Evolutionary conservation across 2,329 filamentous ascomycete species (phyloP), one percentile per base, ranked within the genome.

Genomic region (Cladosporium oxysporum): DNA sequence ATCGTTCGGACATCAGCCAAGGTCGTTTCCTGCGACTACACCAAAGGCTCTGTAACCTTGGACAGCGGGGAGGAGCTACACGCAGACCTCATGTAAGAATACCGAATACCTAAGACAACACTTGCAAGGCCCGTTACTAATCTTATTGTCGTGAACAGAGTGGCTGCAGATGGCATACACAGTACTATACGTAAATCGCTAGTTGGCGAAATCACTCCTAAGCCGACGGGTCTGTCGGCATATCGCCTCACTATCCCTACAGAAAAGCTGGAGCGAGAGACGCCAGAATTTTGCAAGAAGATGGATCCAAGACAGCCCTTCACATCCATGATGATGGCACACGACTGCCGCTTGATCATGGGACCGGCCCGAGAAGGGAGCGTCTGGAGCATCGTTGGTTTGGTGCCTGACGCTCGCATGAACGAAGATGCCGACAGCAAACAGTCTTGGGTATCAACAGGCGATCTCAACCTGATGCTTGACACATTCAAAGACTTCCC

Each of bases 241-340:
- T 82, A 80, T 64, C 76, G 79, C 3, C 69, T 81, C 10, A 74
- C 80, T 68, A 68, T 72, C 57, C 72, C 74, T 1, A 72, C 70
- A 1, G 66, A 67, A 12, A 55, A 66, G 1, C 61, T 77, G 1
- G 69, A 73, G 12, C 41, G 64, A 21, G 60, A 66, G 8, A 49
- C 68, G 16, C 55, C 69, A 29, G 63, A 67, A 2, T 72, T 73
- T 5, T 77, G 66, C 59, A 28, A 26, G 23, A 63, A 66, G 49
- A 67, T 78, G 33, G 64, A 80, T 18, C 78, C 79, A n/a, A 66
- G 71, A 16, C 72, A 78, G 5, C 74, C 79, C 0, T 76, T 75
- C 60, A 83, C 82, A 2, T 80, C 79, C 0, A 83, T 83, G 82
- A 73, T 83, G 2, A 72, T 83, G 65, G 81, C 77, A 0, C 78